Conservation (phyloP, 2,329 filamentous ascomycete species). For the Exophiala oligosperma region DNA sequence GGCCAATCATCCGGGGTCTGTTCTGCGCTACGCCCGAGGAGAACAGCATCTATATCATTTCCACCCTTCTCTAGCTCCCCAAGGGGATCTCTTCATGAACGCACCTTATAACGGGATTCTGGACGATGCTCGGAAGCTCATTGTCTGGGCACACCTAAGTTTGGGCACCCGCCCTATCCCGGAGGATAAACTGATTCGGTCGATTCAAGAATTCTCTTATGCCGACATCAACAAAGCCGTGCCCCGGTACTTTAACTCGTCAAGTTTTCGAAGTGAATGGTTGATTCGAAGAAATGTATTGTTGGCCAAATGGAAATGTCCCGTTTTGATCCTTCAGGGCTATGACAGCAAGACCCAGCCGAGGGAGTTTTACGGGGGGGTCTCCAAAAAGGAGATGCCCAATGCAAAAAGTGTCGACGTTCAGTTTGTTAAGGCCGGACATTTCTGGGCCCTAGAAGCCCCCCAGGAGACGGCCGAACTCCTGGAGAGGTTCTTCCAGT, state of each 20-base stretch:
- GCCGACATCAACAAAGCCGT: background rate
- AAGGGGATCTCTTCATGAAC: too few species aligned
- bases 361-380: background rate
- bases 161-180: background rate
- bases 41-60: too few species aligned
- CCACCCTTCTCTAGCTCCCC: too few species aligned
- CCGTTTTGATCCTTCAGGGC: background rate
- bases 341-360: background rate
- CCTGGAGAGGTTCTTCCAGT: background rate
- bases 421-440: background rate
- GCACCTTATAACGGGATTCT: too few species aligned
- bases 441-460: conserved; percentile 1
- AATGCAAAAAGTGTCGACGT: background rate
- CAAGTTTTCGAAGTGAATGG: conserved; percentile 15
- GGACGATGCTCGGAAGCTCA: too few species aligned
- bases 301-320: conserved; percentile 9
- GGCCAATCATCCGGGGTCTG: too few species aligned
- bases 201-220: conserved; percentile 15
- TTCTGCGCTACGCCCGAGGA: too few species aligned
- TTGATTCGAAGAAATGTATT: conserved; percentile 6
- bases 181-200: background rate
- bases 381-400: background rate
- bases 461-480: background rate
- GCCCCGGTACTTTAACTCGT: conserved; percentile 18
- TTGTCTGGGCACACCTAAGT: too few species aligned